Base-by-base conservation (phyloP, 345 rosid species). In the Microthlaspi erraticum region DNA sequence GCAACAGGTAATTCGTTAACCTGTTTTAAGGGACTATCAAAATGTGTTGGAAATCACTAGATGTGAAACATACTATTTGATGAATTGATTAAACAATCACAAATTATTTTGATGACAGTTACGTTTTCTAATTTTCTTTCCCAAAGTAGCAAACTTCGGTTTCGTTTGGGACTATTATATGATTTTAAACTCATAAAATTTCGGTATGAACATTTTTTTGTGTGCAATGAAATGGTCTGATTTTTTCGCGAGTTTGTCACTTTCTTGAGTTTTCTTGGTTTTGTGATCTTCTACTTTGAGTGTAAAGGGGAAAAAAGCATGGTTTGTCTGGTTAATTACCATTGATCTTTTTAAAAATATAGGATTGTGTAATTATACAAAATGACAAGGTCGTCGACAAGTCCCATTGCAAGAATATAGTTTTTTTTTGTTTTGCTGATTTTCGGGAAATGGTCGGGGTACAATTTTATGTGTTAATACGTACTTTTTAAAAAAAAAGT, bases 381-480 rank as follows among this genome's bases (percentile, higher is more conserved):
- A 75, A 52, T 68, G 64, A 82, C 81, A 86, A 82, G 86, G 81
- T 83, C 85, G 69, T 81, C 81, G 81, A 66, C 77, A 61, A 60
- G 62, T 68, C 63, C 42, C 52, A 68, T 60, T 75, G 68, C 68
- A 68, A 59, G 61, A 23, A 36, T 60, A 53, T 43, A 49, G 17
- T 62, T 76, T 48, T 80, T 80, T 76, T 71, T 19, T 62, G 63
- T 48, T 80, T 80, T 76, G 85, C 93, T 73, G 85, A 77, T 77
- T 81, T 87, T 81, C 55, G 67, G 96, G 92, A 82, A 79, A 68
- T 77, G 92, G 94, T 90, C 87, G 76, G 73, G 68, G 33, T 64
- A 55, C 72, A 76, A 32, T 56, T 68, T 76, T 57, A 5, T 62
- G 46, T 63, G 39, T 48, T 44, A 19, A 33, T 20, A 70, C 48